These are phyloP conservation scores for Paraglomus occultum DNA, from an alignment of 192 early-diverging fungal genomes.

Conservation along the genomic window DNA sequence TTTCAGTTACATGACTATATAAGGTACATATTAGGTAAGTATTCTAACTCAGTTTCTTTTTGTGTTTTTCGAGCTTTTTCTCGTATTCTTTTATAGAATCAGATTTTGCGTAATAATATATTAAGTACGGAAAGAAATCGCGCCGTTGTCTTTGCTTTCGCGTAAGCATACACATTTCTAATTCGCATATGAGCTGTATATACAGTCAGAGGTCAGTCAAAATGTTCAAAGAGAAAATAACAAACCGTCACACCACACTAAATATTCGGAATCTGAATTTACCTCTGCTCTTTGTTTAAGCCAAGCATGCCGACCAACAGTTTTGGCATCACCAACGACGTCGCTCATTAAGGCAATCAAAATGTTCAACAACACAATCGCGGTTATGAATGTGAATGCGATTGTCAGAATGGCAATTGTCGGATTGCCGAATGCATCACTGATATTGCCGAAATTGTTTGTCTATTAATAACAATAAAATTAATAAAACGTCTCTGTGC, in stretches of 20 bases:
- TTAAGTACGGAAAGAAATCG: constrained; percentile 17
- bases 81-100: background rate
- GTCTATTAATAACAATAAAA: background rate
- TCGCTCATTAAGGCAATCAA: constrained; percentile 19
- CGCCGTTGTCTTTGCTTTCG: background rate
- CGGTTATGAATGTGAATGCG: constrained; percentile 9
- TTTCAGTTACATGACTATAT: too few relatives aligned
- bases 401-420: constrained; percentile 1
- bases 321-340: constrained; percentile 8
- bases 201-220: background rate
- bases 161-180: constrained; percentile 13
- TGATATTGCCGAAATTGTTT: background rate
- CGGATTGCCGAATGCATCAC: background rate
- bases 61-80: background rate
- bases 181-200: background rate
- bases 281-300: constrained; percentile 20
- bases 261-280: background rate
- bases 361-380: constrained; percentile 18
- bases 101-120: constrained; percentile 6
- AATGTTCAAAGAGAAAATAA: background rate
- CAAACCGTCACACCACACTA: too few relatives aligned
- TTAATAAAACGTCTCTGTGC: background rate
- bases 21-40: too few relatives aligned
- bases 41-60: too few relatives aligned
- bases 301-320: constrained; percentile 12